Conservation (phyloP, 2,329 filamentous ascomycete genomes). For the Paraconiothyrium brasiliense region DNA sequence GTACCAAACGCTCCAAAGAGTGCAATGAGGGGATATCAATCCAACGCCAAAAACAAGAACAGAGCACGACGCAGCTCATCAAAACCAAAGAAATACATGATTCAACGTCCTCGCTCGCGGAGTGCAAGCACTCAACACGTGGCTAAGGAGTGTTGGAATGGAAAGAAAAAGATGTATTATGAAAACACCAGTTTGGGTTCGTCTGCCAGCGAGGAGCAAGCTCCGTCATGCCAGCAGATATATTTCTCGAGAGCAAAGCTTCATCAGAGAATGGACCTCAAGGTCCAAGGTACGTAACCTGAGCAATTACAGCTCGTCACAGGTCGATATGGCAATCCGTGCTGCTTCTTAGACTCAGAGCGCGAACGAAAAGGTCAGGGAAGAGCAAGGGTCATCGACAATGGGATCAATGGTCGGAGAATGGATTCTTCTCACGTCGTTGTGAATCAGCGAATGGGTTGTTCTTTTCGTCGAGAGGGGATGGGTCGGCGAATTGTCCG, state of each 20-base stretch:
- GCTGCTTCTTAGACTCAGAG: conserved; percentile 51
- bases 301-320: conserved; percentile 55
- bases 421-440: conserved; percentile 47
- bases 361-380: conserved; percentile 58
- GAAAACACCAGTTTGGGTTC: conserved; percentile 50
- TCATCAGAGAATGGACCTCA: conserved; percentile 47
- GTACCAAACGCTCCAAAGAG: conserved; percentile 31
- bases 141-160: conserved; percentile 22
- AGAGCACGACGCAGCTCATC: conserved; percentile 47
- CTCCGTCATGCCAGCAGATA: conserved; percentile 51
- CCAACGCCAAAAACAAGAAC: conserved; percentile 45
- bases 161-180: conserved; percentile 37
- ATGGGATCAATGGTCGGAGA: conserved; percentile 46
- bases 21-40: conserved; percentile 49
- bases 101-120: conserved; percentile 4
- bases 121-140: conserved; percentile 22
- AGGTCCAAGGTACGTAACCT: conserved; percentile 51
- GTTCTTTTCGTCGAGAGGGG: conserved; percentile 49
- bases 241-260: conserved; percentile 48
- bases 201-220: conserved; percentile 41
- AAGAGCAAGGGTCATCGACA: conserved; percentile 48
- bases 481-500: conserved; percentile 55
- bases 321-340: conserved; percentile 38
- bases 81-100: conserved; percentile 47
- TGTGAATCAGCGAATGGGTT: conserved; percentile 46